Conservation (phyloP, 164 flowering plant genomes). For the Kingdonia uniflora region DNA sequence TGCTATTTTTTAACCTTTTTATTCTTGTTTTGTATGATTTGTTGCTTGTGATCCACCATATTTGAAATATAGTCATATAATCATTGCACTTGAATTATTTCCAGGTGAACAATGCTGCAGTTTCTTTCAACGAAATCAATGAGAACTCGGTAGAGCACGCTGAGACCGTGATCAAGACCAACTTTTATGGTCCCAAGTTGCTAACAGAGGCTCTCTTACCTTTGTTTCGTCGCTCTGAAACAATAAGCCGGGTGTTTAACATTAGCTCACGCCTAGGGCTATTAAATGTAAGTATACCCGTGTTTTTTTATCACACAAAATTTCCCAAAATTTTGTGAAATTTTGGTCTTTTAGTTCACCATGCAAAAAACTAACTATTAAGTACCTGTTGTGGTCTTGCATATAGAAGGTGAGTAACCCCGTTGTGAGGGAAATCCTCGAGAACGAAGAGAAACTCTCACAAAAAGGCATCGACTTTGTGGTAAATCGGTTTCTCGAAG, state of each 20-base stretch:
- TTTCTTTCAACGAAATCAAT: constrained; percentile 51
- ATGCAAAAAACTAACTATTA: too few relatives aligned
- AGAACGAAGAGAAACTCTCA: constrained; percentile 38
- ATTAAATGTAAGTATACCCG: constrained; percentile 31
- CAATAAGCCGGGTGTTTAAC: constrained; percentile 51
- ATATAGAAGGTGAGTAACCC: constrained; percentile 65
- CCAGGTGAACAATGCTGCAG: constrained; percentile 88
- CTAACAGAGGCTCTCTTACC: constrained; percentile 63
- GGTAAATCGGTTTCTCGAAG: constrained; percentile 33
- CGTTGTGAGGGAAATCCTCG: constrained; percentile 24
- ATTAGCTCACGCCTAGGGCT: constrained; percentile 77
- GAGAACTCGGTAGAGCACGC: constrained; percentile 74
- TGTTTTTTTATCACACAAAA: too few relatives aligned
- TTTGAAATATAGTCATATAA: too few relatives aligned
- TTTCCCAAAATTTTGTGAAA: neutral
- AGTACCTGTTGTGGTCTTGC: neutral
- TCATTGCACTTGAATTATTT: too few relatives aligned
- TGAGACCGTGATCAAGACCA: constrained; percentile 60
- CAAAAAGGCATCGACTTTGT: constrained; percentile 39
- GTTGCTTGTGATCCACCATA: too few relatives aligned
- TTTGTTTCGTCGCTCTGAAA: constrained; percentile 37
- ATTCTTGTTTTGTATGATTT: too few relatives aligned
- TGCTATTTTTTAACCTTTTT: too few relatives aligned
- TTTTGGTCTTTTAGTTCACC: too few relatives aligned
- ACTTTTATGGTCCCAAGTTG: constrained; percentile 62